Evolutionary conservation across 768 basidiomycete species (phyloP).

Genomic region (Tulasnella sp.): DNA sequence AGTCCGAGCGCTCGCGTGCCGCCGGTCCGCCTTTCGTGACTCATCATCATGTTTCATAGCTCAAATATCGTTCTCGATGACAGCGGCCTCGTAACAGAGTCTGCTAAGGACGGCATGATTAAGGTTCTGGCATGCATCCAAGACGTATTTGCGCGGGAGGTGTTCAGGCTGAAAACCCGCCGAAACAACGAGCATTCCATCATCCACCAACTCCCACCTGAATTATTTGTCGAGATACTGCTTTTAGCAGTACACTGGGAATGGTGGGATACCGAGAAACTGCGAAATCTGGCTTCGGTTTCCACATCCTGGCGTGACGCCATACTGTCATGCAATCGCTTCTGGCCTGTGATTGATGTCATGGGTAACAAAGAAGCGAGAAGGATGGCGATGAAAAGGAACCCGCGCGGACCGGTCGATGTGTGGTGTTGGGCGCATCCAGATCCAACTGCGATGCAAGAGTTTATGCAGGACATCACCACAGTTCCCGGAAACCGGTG

Average conservation of each 20-base stretch:
- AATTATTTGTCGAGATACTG: not conserved
- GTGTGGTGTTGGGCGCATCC: not conserved
- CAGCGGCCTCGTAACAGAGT: not conserved
- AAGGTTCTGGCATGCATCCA: not conserved
- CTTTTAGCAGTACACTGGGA: not conserved
- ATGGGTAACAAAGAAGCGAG: not conserved
- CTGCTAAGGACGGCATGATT: not conserved
- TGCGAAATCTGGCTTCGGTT: not conserved
- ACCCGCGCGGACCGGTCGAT: not conserved
- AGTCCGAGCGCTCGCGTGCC: not conserved
- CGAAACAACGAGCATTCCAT: not conserved
- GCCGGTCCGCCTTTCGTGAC: not conserved
- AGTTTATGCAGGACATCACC: not conserved
- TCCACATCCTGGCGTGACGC: not conserved
- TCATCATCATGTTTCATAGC: not conserved
- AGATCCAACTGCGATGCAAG: not conserved
- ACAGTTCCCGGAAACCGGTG: not conserved
- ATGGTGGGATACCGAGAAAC: not conserved
- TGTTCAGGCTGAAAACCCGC: not conserved
- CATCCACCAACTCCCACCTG: not conserved
- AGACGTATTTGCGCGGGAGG: not conserved
- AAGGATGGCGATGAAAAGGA: not conserved
- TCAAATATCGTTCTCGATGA: not conserved
- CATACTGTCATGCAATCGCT: not conserved
- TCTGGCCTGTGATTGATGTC: not conserved